Base-by-base conservation (phyloP, 371 early-diverging fungal genomes). In the Smittium culicis region DNA sequence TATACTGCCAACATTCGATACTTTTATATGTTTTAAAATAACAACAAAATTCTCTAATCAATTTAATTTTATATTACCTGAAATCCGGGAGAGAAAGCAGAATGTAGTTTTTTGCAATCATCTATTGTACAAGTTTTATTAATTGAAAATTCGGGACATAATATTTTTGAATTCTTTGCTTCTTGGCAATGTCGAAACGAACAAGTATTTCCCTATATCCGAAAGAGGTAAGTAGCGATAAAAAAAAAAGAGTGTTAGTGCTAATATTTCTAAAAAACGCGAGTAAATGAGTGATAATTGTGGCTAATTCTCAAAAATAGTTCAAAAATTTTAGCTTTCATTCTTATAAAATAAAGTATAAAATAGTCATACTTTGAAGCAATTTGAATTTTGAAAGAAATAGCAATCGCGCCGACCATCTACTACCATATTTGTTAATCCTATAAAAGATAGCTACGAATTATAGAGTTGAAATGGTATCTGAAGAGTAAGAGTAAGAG, bases 401-500 rank as follows among this genome's bases (percentile, higher is more conserved):
- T 63, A 63, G 35, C 63, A 63, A n/a, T 63, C 63, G 5, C 5
- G 63, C 5, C 63, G 63, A 32, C 63, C 32, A n/a, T 63, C 63
- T 31, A 33, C 33, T n/a, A 33, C 31, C 63, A 63, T 63, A n/a
- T n/a, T n/a, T n/a, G n/a, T n/a, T n/a, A n/a, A n/a, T n/a, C n/a
- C n/a, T n/a, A n/a, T n/a, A n/a, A n/a, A n/a, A n/a, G n/a, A n/a
- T n/a, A n/a, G n/a, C n/a, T n/a, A n/a, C n/a, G n/a, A n/a, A n/a
- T n/a, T n/a, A n/a, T n/a, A n/a, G n/a, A n/a, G n/a, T n/a, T n/a
- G n/a, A n/a, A n/a, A n/a, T n/a, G n/a, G n/a, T n/a, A n/a, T n/a
- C n/a, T n/a, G n/a, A n/a, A n/a, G n/a, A n/a, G n/a, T n/a, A n/a
- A n/a, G n/a, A n/a, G n/a, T n/a, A n/a, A n/a, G n/a, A n/a, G n/a